Conservation (phyloP, 768 basidiomycete genomes). For the Psilocybe subaeruginosa region DNA sequence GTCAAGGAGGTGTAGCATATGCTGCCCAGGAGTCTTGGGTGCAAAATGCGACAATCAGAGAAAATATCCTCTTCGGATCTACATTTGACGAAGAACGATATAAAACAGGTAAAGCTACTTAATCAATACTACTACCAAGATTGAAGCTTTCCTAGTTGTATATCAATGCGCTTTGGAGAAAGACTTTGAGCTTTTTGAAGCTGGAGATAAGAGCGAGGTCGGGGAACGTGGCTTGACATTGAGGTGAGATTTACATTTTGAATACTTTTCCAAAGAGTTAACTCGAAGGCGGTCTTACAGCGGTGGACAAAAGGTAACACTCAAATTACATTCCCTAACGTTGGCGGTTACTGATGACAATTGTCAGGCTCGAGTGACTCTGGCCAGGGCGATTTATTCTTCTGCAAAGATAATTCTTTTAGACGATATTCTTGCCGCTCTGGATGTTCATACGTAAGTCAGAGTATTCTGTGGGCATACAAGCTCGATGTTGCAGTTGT, state of each 20-base stretch:
- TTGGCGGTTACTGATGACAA: background rate
- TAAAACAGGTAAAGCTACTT: background rate
- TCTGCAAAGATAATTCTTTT: constrained; percentile 62
- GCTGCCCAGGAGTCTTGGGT: constrained; percentile 80
- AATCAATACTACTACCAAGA: background rate
- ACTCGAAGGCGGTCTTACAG: background rate
- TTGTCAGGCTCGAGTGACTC: constrained; percentile 43
- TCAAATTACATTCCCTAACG: background rate
- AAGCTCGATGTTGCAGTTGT: background rate
- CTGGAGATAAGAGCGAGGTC: constrained; percentile 8
- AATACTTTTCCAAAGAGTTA: background rate
- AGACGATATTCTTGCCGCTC: constrained; percentile 72
- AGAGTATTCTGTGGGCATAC: background rate
- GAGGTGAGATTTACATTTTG: background rate
- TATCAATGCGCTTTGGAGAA: background rate
- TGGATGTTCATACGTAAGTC: constrained; percentile 43
- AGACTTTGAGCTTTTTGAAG: constrained; percentile 9
- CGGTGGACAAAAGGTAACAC: constrained; percentile 12
- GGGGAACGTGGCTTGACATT: constrained; percentile 8
- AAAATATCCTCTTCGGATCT: constrained; percentile 66
- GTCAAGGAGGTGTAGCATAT: constrained; percentile 33
- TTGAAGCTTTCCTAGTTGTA: background rate
- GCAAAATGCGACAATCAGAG: constrained; percentile 72
- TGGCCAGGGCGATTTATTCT: constrained; percentile 49
- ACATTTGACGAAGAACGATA: constrained; percentile 28